Base-by-base conservation (phyloP, 768 basidiomycete genomes). In the Basidioascus undulatus region DNA sequence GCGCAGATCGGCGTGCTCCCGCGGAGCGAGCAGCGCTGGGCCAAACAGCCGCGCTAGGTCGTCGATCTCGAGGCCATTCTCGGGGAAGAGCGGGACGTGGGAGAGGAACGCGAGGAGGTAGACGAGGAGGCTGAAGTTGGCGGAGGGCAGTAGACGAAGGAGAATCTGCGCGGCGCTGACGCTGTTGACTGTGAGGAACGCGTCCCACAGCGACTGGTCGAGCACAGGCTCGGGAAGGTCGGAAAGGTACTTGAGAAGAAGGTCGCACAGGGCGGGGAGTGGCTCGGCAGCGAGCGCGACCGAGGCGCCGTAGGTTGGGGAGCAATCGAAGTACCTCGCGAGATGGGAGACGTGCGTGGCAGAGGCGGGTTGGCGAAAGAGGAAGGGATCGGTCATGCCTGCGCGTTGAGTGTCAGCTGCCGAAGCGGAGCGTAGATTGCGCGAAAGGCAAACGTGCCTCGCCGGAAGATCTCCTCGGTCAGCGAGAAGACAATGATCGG, bases 61-160 rank as follows among this genome's bases (percentile, higher is more conserved):
- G 38, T 65, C 61, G 27, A 62, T 53, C 6, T 61, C 53, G n/a
- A 71, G 49, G 1, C 62, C 61, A 44, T 70, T 70, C 33, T 65
- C 65, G 1, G 66, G 62, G 40, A 61, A 65, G 6, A 67, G 55
- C 3, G 65, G 68, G 0, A 69, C 51, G 46, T 70, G 68, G 1
- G 64, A 64, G 49, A 69, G 66, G 51, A 69, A 67, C 5, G 58
- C 58, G 40, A 62, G 56, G 26, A 69, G 58, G 47, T 68, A 66
- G 31, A 57, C 49, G 36, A 69, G 56, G 4, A 68, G 53, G 26
- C 59, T 59, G 44, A 65, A 57, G 39, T 59, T 53, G 11, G 56
- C 47, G 2, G 55, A 55, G 1, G 67, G 64, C 5, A 70, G 59
- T 34, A 71, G 60, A 6, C 65, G 64, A n/a, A 71, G 60, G 38